A percentile compares a stretch with the other conserved stretches of the same genome.
These are phyloP conservation scores for Colletotrichum sp. DNA, from an alignment of 2,329 filamentous ascomycete genomes.

Conservation along the genomic window DNA sequence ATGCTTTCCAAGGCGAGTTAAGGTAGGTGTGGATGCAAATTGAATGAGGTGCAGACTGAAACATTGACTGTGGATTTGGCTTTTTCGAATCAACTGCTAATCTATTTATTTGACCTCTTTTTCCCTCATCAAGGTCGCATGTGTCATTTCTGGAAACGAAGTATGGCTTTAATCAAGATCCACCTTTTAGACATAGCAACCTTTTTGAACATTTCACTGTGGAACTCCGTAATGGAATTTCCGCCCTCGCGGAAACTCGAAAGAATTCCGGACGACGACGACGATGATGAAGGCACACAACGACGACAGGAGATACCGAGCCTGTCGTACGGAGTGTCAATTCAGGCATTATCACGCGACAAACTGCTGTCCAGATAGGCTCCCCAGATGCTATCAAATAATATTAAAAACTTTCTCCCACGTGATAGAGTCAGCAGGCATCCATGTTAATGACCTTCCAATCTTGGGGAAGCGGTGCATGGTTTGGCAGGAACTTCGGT, in stretches of 20 bases:
- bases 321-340: not conserved
- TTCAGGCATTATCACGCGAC: not conserved
- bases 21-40: too few relatives aligned
- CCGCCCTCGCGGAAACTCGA: not conserved
- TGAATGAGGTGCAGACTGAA: rapidly evolving
- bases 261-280: not conserved
- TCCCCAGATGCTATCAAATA: not conserved
- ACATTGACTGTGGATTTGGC: rapidly evolving
- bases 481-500: not conserved
- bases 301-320: not conserved
- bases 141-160: not conserved
- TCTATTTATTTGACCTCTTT: rapidly evolving
- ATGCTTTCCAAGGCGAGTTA: not conserved
- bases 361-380: not conserved
- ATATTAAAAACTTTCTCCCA: not conserved
- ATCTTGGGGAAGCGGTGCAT: not conserved
- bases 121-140: not conserved
- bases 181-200: not conserved
- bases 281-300: not conserved
- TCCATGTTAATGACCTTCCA: not conserved
- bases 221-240: not conserved
- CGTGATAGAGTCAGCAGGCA: not conserved
- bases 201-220: rapidly evolving
- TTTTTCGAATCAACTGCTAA: not conserved
- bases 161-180: rapidly evolving